Percentiles rank a stretch among this genome's conserved stretches.
Evolutionary conservation across 2,329 filamentous ascomycete species (phyloP).

Genomic region (Lomentospora prolificans): DNA sequence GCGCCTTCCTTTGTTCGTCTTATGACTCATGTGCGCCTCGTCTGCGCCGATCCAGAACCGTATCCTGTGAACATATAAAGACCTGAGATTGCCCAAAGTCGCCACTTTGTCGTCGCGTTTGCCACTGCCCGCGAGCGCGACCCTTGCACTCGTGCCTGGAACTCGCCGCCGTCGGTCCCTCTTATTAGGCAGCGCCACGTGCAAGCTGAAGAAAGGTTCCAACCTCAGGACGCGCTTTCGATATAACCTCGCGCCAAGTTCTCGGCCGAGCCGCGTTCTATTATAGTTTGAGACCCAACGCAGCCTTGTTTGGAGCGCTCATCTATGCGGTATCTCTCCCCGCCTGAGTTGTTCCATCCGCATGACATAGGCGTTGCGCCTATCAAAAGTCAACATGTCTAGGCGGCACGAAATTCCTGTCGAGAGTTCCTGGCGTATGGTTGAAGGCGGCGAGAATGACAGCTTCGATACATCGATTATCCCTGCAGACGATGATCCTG

Average conservation of each 20-base stretch:
- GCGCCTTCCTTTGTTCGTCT: neutral
- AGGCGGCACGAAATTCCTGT: slow-evolving; percentile 18
- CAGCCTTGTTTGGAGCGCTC: too few species aligned
- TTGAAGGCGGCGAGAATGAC: slow-evolving; percentile 49
- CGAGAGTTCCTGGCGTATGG: slow-evolving; percentile 50
- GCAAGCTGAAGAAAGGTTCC: neutral
- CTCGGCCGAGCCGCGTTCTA: too few species aligned
- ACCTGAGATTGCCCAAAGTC: neutral
- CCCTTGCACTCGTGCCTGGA: neutral
- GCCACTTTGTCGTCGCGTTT: neutral
- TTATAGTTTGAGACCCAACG: too few species aligned
- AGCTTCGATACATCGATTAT: slow-evolving; percentile 49
- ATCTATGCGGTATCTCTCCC: too few species aligned
- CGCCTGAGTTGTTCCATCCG: neutral
- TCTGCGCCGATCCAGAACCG: neutral
- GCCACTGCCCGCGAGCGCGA: neutral
- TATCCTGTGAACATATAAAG: neutral
- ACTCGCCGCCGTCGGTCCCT: neutral
- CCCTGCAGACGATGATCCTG: slow-evolving; percentile 25
- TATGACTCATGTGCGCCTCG: neutral
- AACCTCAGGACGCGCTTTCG: too few species aligned
- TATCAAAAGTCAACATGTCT: neutral
- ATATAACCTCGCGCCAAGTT: too few species aligned
- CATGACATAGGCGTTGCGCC: neutral
- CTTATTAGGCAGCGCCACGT: neutral